Evolutionary conservation across 202 grass and related monocot species (phyloP).

Genomic region (Schoenoplectus tabernaemontani): DNA sequence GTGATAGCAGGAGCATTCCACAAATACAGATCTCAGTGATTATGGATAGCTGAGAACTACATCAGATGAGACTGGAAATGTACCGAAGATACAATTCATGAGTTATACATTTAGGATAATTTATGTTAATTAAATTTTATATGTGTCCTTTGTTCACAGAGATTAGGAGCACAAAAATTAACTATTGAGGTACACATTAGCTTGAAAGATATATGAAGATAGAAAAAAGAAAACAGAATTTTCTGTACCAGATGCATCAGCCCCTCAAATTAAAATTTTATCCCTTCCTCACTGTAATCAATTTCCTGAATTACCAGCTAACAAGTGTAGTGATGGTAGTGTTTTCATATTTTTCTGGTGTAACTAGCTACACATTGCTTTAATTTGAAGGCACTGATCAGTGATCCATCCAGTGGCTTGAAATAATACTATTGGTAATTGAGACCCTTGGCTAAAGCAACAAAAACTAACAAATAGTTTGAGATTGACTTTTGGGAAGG

Average conservation of each 20-base stretch:
- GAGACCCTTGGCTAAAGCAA: neutral
- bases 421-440: neutral
- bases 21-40: neutral
- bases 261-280: neutral
- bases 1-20: neutral
- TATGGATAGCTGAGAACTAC: neutral
- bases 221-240: neutral
- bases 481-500: neutral
- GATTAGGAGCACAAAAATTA: neutral
- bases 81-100: neutral
- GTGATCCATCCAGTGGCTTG: neutral
- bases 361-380: neutral
- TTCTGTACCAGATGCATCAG: neutral
- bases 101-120: neutral
- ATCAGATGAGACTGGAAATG: neutral
- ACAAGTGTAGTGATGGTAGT: neutral
- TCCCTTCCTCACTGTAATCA: neutral
- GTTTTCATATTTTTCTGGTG: neutral
- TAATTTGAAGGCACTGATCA: neutral
- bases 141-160: neutral
- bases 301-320: neutral
- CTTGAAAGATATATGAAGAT: neutral
- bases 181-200: neutral
- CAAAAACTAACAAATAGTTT: neutral
- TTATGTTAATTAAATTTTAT: neutral